phyloP scores from a whole-genome alignment of 768 basidiomycete genomes.

The Mycena leptocephala region DNA sequence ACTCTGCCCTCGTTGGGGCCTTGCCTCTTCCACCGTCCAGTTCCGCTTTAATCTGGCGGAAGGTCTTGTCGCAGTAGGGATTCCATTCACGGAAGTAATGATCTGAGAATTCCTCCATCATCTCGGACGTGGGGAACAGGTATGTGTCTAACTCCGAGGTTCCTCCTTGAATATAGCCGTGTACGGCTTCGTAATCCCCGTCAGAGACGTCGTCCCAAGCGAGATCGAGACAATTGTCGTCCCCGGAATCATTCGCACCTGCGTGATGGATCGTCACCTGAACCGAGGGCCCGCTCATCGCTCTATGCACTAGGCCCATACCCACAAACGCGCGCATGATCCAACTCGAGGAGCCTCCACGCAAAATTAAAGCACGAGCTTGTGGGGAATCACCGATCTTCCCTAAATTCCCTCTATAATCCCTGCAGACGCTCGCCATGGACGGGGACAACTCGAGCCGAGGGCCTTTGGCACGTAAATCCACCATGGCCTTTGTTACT shows the following conservation, averaged over 20 bases:
- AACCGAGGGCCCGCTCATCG: not conserved
- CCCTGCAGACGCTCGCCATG: no score
- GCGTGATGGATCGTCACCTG: not conserved
- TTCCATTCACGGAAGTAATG: conserved; percentile 16
- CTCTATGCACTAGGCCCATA: no score
- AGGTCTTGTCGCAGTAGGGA: conserved; percentile 2
- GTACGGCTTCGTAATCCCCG: not conserved
- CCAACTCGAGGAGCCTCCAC: no score
- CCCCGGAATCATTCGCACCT: not conserved
- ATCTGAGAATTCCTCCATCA: not conserved
- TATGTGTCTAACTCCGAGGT: not conserved
- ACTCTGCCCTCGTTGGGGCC: not conserved
- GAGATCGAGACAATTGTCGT: not conserved
- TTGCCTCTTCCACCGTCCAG: not conserved
- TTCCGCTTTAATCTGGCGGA: not conserved
- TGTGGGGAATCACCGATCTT: no score
- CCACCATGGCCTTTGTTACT: no score
- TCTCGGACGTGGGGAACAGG: not conserved
- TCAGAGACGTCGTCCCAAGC: not conserved
- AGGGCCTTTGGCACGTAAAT: no score
- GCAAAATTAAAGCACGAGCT: no score
- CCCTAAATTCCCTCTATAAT: no score
- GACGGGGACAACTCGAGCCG: no score
- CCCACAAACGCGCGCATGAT: no score
- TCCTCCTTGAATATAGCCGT: not conserved